Conservation (phyloP, 176 grass and related monocot genomes). For the Cenchrus americanus region DNA sequence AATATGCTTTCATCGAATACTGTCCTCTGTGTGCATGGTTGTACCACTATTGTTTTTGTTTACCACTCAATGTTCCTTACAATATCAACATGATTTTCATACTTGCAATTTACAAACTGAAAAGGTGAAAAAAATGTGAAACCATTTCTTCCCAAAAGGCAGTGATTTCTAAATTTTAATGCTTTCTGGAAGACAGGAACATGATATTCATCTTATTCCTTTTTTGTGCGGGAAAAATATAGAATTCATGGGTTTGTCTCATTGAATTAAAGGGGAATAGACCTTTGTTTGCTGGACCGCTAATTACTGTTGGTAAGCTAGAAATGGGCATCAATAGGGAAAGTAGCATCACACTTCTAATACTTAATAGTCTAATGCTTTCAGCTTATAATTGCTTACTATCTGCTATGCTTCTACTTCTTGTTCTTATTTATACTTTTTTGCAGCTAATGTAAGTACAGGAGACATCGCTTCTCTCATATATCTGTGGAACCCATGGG, state of each 20-base stretch:
- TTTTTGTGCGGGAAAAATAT: background rate
- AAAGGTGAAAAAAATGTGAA: background rate
- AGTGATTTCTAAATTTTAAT: constrained; percentile 6
- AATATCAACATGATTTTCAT: constrained; percentile 25
- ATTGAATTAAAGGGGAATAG: background rate
- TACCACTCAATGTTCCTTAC: background rate
- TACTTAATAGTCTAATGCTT: background rate
- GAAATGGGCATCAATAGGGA: background rate
- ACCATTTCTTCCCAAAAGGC: background rate
- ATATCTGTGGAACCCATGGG: constrained; percentile 97
- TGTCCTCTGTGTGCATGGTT: background rate
- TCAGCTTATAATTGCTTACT: constrained; percentile 17
- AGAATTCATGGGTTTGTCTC: background rate
- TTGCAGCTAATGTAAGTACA: constrained; percentile 57
- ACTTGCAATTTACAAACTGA: background rate
- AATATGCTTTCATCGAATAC: background rate
- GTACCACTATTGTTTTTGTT: constrained; percentile 14
- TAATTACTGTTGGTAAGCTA: background rate
- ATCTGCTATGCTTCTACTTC: constrained; percentile 28
- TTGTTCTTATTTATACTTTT: constrained; percentile 21
- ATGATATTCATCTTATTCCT: too few species aligned
- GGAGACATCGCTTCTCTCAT: constrained; percentile 90
- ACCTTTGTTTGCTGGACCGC: constrained; percentile 8
- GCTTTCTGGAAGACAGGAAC: background rate
- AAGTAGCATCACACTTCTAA: background rate